Percentiles rank a stretch among this genome's conserved stretches.
These are phyloP conservation scores for Pyrus bretschneideri DNA, from an alignment of 306 rosid species.

Conservation along the genomic window DNA sequence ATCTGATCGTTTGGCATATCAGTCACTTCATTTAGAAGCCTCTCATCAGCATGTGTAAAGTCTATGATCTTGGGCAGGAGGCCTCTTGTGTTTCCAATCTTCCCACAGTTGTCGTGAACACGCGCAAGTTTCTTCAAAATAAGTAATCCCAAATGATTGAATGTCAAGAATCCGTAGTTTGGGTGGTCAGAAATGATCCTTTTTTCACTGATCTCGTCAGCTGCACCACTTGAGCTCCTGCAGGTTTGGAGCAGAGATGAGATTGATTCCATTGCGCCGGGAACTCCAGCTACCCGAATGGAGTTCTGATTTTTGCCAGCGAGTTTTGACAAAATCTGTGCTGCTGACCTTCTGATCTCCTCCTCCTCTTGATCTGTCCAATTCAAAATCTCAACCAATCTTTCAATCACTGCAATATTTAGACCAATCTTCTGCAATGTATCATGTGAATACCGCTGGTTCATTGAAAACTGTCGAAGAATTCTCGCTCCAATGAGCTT, in stretches of 20 bases:
- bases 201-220: slow-evolving; percentile 79
- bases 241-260: slow-evolving; percentile 67
- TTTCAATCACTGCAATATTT: slow-evolving; percentile 55
- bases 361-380: slow-evolving; percentile 81
- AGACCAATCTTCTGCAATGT: slow-evolving; percentile 86
- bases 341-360: slow-evolving; percentile 73
- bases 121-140: slow-evolving; percentile 78
- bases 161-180: slow-evolving; percentile 64
- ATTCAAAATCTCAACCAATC: slow-evolving; percentile 90
- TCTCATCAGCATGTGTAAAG: slow-evolving; percentile 66
- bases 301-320: slow-evolving; percentile 89
- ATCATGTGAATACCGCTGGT: slow-evolving; percentile 51
- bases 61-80: slow-evolving; percentile 80
- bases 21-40: slow-evolving; percentile 45
- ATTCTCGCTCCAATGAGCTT: slow-evolving; percentile 78
- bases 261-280: slow-evolving; percentile 92
- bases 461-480: slow-evolving; percentile 54
- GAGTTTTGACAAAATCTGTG: slow-evolving; percentile 64
- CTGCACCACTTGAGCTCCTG: slow-evolving; percentile 48
- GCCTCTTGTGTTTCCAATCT: slow-evolving; percentile 88
- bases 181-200: slow-evolving; percentile 40
- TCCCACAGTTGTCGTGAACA: slow-evolving; percentile 88
- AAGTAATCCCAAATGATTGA: slow-evolving; percentile 71
- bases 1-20: slow-evolving; percentile 39
- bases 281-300: slow-evolving; percentile 71